These are phyloP conservation scores for Cucurbita argyrosperma DNA, from an alignment of 306 rosid genomes.

Conservation along the genomic window DNA sequence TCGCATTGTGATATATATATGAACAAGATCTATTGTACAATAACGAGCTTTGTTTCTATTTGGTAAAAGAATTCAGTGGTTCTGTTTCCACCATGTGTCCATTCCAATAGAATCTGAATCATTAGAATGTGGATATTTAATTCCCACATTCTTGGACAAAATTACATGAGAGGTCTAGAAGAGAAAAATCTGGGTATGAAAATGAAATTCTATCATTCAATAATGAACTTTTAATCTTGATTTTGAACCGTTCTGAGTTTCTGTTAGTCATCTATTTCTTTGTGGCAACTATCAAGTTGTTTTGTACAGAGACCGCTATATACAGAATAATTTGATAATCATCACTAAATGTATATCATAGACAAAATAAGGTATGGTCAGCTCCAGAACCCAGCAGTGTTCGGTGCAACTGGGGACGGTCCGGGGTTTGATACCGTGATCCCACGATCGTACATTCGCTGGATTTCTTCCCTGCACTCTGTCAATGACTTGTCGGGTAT, in stretches of 20 bases:
- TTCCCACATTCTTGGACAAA: not conserved
- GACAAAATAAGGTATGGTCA: slow-evolving; percentile 16
- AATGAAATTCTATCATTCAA: not conserved
- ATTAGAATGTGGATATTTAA: not conserved
- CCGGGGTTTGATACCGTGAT: slow-evolving; percentile 31
- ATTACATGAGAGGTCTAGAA: not conserved
- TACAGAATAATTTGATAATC: slow-evolving; percentile 4
- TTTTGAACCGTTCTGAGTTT: not conserved
- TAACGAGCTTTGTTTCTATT: not conserved
- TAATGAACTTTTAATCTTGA: not conserved
- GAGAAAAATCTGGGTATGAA: not conserved
- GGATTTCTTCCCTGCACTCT: slow-evolving; percentile 87
- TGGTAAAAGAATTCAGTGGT: not conserved
- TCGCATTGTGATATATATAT: not conserved
- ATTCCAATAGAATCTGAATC: not conserved
- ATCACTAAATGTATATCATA: not conserved
- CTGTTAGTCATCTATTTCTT: slow-evolving; percentile 1
- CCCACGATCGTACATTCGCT: slow-evolving; percentile 77
- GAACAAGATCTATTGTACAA: not conserved
- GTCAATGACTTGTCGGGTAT: slow-evolving; percentile 62
- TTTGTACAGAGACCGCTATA: not conserved
- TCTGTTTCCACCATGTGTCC: not conserved
- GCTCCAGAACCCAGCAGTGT: slow-evolving; percentile 47
- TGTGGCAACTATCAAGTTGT: not conserved
- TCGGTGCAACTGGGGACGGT: slow-evolving; percentile 30